phyloP scores from a whole-genome alignment of 352 stramenopile genomes.

The Blastocystis sp. region DNA sequence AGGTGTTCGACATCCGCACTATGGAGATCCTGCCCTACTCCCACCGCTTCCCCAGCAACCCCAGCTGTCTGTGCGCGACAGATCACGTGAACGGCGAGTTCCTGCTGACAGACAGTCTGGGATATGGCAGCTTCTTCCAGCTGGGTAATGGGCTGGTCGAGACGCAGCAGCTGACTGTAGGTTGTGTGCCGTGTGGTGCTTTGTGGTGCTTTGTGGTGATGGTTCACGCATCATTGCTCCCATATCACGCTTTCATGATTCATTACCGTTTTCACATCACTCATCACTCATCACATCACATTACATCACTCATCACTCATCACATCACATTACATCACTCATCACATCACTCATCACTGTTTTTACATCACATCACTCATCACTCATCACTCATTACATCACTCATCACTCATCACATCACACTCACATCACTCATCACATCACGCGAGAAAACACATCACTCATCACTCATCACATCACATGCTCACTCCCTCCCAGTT shows the following conservation, averaged over 20 bases:
- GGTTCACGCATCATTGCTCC: not conserved
- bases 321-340: too few relatives aligned
- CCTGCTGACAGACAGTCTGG: not conserved
- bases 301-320: too few relatives aligned
- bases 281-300: too few relatives aligned
- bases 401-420: not conserved
- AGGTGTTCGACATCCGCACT: conserved; percentile 48
- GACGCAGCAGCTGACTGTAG: conserved; percentile 5
- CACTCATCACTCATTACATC: too few relatives aligned
- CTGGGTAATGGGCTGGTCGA: conserved; percentile 40
- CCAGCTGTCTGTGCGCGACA: not conserved
- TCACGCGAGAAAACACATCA: not conserved
- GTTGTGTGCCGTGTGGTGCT: not conserved
- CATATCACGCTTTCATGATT: not conserved
- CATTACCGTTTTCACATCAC: too few relatives aligned
- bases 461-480: not conserved
- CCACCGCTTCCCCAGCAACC: not conserved
- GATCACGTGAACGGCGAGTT: conserved; percentile 17
- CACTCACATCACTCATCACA: not conserved
- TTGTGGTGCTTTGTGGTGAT: too few relatives aligned
- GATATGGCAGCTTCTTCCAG: not conserved
- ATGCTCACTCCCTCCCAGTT: not conserved
- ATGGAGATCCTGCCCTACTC: conserved; percentile 49
- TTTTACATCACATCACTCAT: too few relatives aligned
- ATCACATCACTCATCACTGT: too few relatives aligned